phyloP scores from a whole-genome alignment of 2,329 filamentous ascomycete species.

The Cercospora zeina region DNA sequence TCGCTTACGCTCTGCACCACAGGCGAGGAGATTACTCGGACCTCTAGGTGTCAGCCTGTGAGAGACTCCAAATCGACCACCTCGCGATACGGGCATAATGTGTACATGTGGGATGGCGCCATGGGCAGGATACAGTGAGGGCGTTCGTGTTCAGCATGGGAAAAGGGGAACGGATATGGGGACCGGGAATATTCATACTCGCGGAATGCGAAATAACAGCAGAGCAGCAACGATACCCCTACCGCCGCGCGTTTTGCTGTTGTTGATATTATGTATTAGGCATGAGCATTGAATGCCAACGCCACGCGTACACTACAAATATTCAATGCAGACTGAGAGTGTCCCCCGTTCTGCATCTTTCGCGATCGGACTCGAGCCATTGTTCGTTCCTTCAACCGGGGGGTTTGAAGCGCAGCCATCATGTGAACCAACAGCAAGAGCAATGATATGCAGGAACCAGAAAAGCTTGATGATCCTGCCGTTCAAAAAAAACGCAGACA shows the following conservation, averaged over 20 bases:
- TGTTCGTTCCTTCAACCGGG: not conserved
- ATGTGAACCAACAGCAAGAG: not conserved
- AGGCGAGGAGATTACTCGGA: conserved; percentile 29
- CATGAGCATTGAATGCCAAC: conserved; percentile 2
- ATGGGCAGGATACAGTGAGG: conserved; percentile 15
- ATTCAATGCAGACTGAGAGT: not conserved
- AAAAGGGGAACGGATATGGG: not conserved
- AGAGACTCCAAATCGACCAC: not conserved
- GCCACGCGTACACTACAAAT: conserved; percentile 3
- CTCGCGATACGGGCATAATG: not conserved
- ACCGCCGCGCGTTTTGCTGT: not conserved
- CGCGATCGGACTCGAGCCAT: not conserved
- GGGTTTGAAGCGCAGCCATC: not conserved
- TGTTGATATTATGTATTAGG: not conserved
- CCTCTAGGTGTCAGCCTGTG: conserved; percentile 9
- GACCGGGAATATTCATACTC: not conserved
- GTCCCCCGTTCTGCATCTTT: not conserved
- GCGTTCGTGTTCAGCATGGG: conserved; percentile 3
- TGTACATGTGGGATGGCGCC: conserved; percentile 12
- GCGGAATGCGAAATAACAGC: not conserved
- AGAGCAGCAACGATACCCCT: conserved; percentile 5
- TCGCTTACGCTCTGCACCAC: conserved; percentile 23
- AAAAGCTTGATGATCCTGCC: conserved; percentile 12
- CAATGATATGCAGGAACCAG: conserved; percentile 7
- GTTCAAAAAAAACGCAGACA: not conserved